Evolutionary conservation across 306 rosid genomes (phyloP).

Genomic region (Vigna trinervia): DNA sequence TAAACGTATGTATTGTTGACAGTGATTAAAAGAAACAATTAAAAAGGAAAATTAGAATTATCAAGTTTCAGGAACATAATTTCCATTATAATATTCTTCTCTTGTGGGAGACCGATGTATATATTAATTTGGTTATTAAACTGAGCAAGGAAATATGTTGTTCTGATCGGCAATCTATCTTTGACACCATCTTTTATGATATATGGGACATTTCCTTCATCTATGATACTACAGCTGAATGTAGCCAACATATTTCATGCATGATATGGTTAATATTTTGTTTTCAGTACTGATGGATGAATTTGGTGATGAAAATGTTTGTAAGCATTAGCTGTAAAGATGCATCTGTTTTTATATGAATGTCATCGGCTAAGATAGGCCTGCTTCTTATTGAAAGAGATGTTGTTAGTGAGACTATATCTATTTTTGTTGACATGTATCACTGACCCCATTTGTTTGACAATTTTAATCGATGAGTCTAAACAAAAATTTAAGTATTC

Average conservation of each 20-base stretch:
- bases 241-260: background rate
- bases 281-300: background rate
- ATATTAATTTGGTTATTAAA: conserved; percentile 29
- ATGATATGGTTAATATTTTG: background rate
- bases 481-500: background rate
- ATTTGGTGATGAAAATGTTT: conserved; percentile 10
- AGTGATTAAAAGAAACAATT: background rate
- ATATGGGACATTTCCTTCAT: conserved; percentile 31
- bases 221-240: conserved; percentile 1
- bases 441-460: background rate
- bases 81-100: conserved; percentile 10
- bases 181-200: conserved; percentile 9
- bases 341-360: background rate
- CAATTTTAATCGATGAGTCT: background rate
- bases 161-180: conserved; percentile 10
- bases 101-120: background rate
- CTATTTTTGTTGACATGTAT: no score
- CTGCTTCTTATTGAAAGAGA: background rate
- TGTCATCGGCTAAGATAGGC: conserved; percentile 22
- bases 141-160: background rate
- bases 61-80: conserved; percentile 12
- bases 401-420: background rate
- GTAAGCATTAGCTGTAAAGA: conserved; percentile 14
- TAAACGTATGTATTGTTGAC: background rate
- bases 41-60: background rate